Percentiles rank a stretch among this genome's conserved stretches.
Conservation (phyloP, 805 yeast genomes). For the Sugiyamaella smithiae region DNA sequence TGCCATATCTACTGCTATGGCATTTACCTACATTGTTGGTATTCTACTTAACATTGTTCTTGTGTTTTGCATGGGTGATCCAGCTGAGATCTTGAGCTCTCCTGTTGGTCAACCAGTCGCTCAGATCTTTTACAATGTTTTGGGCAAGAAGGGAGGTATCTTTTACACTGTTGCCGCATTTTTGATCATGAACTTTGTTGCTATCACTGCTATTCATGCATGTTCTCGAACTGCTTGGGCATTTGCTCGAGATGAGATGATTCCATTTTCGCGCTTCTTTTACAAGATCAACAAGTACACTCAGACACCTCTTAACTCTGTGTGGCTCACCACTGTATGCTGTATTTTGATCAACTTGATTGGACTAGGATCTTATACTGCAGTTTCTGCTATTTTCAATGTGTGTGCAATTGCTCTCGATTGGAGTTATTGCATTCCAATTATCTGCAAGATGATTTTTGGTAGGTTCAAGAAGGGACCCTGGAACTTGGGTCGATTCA, state of each 20-base stretch:
- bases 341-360: conserved; percentile 52
- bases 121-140: conserved; percentile 62
- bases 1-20: conserved; percentile 65
- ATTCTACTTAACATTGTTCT: conserved; percentile 69
- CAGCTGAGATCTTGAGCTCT: conserved; percentile 62
- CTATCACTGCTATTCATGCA: conserved; percentile 76
- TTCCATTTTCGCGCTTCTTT: conserved; percentile 66
- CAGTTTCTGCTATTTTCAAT: conserved; percentile 81
- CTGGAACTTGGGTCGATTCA: conserved; percentile 22
- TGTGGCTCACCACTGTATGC: conserved; percentile 43
- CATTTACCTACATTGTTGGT: conserved; percentile 66
- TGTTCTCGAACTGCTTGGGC: conserved; percentile 79
- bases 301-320: conserved; percentile 66
- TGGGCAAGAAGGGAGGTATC: conserved; percentile 24
- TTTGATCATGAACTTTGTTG: conserved; percentile 61
- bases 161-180: conserved; percentile 50
- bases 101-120: conserved; percentile 79
- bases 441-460: conserved; percentile 20
- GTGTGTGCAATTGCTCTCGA: conserved; percentile 74
- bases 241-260: conserved; percentile 77
- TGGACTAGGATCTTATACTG: conserved; percentile 66
- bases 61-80: conserved; percentile 67
- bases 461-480: conserved; percentile 22
- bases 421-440: conserved; percentile 74
- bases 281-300: conserved; percentile 57